These are phyloP conservation scores for Nigrograna mackinnonii DNA, from an alignment of 2,329 filamentous ascomycete species.

Conservation along the genomic window DNA sequence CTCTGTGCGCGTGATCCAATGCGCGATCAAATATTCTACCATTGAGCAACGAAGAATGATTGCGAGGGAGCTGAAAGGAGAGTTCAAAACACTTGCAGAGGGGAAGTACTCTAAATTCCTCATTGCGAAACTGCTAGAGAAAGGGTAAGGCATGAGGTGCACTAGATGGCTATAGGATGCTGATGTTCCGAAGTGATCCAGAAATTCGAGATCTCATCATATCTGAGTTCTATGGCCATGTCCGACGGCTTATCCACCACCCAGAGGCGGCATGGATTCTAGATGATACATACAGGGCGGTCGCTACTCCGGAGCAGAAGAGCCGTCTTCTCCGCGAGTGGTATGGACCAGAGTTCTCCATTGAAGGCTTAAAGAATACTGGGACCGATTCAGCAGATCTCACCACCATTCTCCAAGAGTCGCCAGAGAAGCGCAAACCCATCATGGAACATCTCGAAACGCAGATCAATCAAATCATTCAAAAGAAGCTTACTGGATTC, in stretches of 20 bases:
- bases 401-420: conserved; percentile 70
- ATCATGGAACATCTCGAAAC: conserved; percentile 86
- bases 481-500: conserved; percentile 96
- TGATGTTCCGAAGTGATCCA: conserved; percentile 60
- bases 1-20: conserved; percentile 94
- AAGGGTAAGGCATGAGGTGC: conserved; percentile 52
- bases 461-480: conserved; percentile 87
- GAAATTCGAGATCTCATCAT: conserved; percentile 88
- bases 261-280: conserved; percentile 96
- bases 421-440: conserved; percentile 82
- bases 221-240: conserved; percentile 91
- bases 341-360: conserved; percentile 91
- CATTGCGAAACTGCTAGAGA: conserved; percentile 93
- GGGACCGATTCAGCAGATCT: conserved; percentile 67
- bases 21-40: conserved; percentile 93
- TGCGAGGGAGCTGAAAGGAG: conserved; percentile 81
- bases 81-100: conserved; percentile 83
- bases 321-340: conserved; percentile 85
- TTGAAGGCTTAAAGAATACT: conserved; percentile 64
- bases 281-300: conserved; percentile 91
- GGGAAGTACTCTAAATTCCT: conserved; percentile 98
- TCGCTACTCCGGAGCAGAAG: conserved; percentile 86
- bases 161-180: conserved; percentile 2
- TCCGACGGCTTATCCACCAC: conserved; percentile 92
- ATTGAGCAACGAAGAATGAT: conserved; percentile 84